phyloP scores from a whole-genome alignment of 2,329 filamentous ascomycete species.

The Neonectria ditissima region DNA sequence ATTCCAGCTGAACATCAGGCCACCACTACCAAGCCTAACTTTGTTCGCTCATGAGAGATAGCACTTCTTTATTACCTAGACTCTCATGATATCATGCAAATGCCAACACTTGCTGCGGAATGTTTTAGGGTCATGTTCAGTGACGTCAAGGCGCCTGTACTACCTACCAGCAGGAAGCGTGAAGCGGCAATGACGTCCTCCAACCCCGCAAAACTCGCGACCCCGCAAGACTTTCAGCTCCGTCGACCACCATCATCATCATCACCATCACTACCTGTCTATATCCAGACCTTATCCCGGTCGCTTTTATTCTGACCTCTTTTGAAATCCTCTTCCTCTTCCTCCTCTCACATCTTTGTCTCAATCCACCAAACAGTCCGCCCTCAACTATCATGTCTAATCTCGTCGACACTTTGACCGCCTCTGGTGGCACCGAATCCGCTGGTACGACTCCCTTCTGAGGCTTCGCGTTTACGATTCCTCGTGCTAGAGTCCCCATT shows the following conservation, averaged over 20 bases:
- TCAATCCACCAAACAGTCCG: constrained; percentile 1
- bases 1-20: too few species aligned
- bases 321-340: background rate
- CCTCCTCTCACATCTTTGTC: constrained; percentile 3
- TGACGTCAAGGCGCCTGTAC: background rate
- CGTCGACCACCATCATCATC: too few species aligned
- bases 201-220: constrained; percentile 20
- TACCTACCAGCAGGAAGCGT: background rate
- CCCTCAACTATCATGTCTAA: constrained; percentile 33
- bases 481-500: constrained; percentile 6
- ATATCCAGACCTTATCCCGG: constrained; percentile 14
- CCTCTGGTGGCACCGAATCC: constrained; percentile 44
- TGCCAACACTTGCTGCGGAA: too few species aligned
- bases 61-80: too few species aligned
- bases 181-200: constrained; percentile 27
- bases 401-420: constrained; percentile 38
- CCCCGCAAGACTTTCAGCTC: constrained; percentile 15
- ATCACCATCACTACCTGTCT: too few species aligned
- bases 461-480: background rate
- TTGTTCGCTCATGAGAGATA: too few species aligned
- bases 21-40: too few species aligned
- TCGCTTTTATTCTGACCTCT: constrained; percentile 9
- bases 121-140: too few species aligned
- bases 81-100: too few species aligned
- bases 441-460: constrained; percentile 32